Evolutionary conservation across 148 eudicot genomes (phyloP), one percentile per base, ranked within the genome.

Genomic region (Arctostaphylos glauca): DNA sequence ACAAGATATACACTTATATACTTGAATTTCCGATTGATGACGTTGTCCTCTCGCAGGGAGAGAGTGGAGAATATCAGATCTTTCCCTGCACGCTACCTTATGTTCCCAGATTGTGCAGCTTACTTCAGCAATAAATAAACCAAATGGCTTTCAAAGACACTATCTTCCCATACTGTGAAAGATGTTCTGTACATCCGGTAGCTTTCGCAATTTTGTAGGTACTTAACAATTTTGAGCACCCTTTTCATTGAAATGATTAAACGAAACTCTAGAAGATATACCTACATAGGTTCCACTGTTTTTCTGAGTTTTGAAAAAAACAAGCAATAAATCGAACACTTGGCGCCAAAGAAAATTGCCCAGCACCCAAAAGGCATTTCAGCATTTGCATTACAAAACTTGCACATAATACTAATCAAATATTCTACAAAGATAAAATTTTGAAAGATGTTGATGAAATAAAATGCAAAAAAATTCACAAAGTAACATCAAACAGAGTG

Each of bases 241-340:
- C 60, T 76, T 76, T 52, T 76, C 0, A 49, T 60, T 23, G 58
- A 64, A 62, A 80, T 13, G 56, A 50, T 14, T 47, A 7, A 80
- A 80, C 56, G 15, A 3, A 49, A 66, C 25, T 15, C 19, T 14
- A 62, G 3, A 25, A 25, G 12, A 16, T 3, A 46, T 60, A 16
- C 44, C 23, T 31, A 25, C 16, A 25, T 25, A 43, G 71, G 71
- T 31, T 25, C 71, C 4, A 12, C 13, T 10, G 71, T 38, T 66
- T 13, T 16, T 31, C 31, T 12, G 6, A 66, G 71, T 25, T 66
- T 66, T 66, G 71, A 2, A 77, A 54, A 78, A 55, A 44, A 38
- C 58, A 70, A 79, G 31, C 85, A 83, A 78, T 56, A 16, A 43
- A 56, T 71, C 85, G 58, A 83, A 83, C 85, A 83, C 82, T 16